Evolutionary conservation across 352 stramenopile genomes (phyloP).

Genomic region (Phytophthora litchii): DNA sequence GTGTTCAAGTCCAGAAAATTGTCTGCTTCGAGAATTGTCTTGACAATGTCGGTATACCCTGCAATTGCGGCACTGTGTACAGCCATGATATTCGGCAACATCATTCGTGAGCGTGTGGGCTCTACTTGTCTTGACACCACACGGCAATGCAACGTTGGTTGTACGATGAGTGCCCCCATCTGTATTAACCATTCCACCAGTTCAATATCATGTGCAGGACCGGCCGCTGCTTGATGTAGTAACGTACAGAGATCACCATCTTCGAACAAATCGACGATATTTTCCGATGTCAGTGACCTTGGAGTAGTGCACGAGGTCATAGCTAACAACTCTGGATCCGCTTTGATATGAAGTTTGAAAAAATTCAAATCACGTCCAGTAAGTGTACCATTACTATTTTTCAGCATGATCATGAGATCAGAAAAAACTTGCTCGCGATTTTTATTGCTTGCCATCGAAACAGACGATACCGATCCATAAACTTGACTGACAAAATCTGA

Average conservation of each 20-base stretch:
- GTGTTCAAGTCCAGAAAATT: constrained; percentile 34
- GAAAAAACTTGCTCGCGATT: constrained; percentile 16
- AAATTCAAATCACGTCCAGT: background rate
- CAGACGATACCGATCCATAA: constrained; percentile 17
- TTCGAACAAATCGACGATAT: no score
- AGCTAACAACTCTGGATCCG: constrained; percentile 17
- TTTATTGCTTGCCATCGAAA: background rate
- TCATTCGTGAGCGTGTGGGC: background rate
- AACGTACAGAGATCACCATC: constrained; percentile 19
- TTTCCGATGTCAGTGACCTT: no score
- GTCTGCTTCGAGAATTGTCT: constrained; percentile 34
- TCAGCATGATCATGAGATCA: constrained; percentile 13
- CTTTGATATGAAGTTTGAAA: constrained; percentile 20
- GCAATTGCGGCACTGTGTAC: constrained; percentile 27
- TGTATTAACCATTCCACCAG: constrained; percentile 51
- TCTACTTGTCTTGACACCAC: constrained; percentile 7
- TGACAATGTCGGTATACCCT: constrained; percentile 25
- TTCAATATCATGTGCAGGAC: constrained; percentile 25
- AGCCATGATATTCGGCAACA: constrained; percentile 19
- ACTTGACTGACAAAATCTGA: constrained; percentile 30
- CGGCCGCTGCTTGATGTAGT: constrained; percentile 40
- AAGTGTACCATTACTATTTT: constrained; percentile 15
- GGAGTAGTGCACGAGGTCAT: background rate
- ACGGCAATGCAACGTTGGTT: constrained; percentile 23
- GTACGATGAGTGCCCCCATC: constrained; percentile 28